Base-by-base conservation (phyloP, 345 rosid genomes). In the Cardiospermum halicacabum region DNA sequence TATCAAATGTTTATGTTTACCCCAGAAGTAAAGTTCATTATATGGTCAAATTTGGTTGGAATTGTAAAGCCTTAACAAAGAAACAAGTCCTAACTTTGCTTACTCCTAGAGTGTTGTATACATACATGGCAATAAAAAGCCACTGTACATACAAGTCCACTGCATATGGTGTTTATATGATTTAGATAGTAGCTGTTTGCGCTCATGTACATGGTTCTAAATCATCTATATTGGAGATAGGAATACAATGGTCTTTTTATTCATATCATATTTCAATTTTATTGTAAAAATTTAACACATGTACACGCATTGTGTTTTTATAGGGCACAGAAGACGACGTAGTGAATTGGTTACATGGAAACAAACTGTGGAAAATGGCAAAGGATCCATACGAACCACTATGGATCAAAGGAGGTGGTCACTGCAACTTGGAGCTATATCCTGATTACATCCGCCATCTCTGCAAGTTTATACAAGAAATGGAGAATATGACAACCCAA, bases 401-500 rank as follows among this genome's bases (percentile, higher is more conserved):
- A 24, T 95, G 99, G 99, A 91, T 95, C 56, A 91, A 95, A 80
- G 99, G 99, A 25, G 99, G 97, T 18, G 97, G 97, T 43, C 99
- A 91, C 68, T 95, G 97, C 80, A 95, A 95, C 78, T 77, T 95
- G 69, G 99, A 95, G 83, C 85, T 95, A 4, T 95, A 84, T 75
- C 96, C 99, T 0, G 97, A 91, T 63, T 95, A 85, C 77, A 85
- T 95, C 60, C 79, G 85, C 66, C 97, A 91, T 79, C 86, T 95
- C 21, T 69, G 82, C 79, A 86, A 80, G 74, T 95, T 87, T 64
- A 70, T 95, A 67, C 86, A 82, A 34, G 96, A 95, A 68, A 89
- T 95, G 99, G 97, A 95, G 80, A 91, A 77, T 68, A 76, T 84
- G 60, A 89, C 77, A 59, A 82, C 96, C 5, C 70, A 75, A 72